Evolutionary conservation across 23 red algal species (phyloP).

Genomic region (Gracilariopsis chorda): DNA sequence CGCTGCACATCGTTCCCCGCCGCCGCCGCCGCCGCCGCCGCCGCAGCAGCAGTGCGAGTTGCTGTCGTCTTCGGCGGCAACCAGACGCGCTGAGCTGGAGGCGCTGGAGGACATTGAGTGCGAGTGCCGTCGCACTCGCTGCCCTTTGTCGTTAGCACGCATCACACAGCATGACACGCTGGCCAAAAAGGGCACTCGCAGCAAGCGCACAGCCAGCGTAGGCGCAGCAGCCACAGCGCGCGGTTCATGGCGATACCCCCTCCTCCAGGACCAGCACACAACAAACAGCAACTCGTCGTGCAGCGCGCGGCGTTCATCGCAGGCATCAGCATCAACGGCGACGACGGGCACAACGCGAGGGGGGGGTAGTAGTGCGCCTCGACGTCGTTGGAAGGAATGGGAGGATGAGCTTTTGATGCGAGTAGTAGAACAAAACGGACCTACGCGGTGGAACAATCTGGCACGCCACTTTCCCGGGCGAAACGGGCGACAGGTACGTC

Average conservation of each 20-base stretch:
- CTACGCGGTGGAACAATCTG: conserved; percentile 69
- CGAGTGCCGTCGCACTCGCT: too few species aligned
- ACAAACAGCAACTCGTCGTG: not conserved
- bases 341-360: too few species aligned
- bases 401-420: conserved; percentile 73
- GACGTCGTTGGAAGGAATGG: conserved; percentile 70
- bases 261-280: not conserved
- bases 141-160: too few species aligned
- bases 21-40: not conserved
- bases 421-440: conserved; percentile 60
- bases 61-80: not conserved
- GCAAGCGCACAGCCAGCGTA: not conserved
- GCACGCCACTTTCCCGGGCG: conserved; percentile 77
- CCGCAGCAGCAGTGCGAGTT: not conserved
- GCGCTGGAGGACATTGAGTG: conserved; percentile 4
- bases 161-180: too few species aligned
- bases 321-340: not conserved
- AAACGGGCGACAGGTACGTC: conserved; percentile 89
- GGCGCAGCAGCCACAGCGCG: too few species aligned
- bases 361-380: not conserved
- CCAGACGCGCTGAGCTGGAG: not conserved
- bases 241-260: not conserved
- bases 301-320: not conserved
- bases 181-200: too few species aligned
- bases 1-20: not conserved